Base-by-base conservation (phyloP, 2,329 filamentous ascomycete genomes). In the Myrmaecium sp. region DNA sequence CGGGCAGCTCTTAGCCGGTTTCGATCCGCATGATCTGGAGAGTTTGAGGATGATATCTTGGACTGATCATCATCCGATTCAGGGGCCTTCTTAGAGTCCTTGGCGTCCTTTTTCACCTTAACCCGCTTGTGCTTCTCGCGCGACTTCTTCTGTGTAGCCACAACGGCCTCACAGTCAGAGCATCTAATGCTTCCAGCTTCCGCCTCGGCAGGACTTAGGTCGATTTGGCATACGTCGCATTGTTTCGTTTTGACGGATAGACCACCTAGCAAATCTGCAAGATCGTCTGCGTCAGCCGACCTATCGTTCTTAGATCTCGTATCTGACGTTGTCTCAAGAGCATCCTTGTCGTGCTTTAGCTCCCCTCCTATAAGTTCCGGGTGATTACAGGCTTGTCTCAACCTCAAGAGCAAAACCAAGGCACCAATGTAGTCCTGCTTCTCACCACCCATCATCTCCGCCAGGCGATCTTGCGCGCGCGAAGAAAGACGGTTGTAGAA, bases 311-410 rank as follows among this genome's bases (percentile, higher is more conserved):
- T 29, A 19, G 42, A 57, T 14, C 49, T 49, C 11, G 43, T 40
- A 5, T 58, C 55, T 33, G 54, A 49, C 17, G 69, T 77, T 1
- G 72, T 75, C 1, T 72, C 65, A 29, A 93, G 56, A 3, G 81
- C 80, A 42, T 95, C 89, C 40, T 76, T 82, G 47, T 98, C 89
- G 36, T 80, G 80, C 29, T 75, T 75, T 30, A 94, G 62, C 43
- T 91, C 86, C 35, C 74, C 75, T 36, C 81, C 80, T 8, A 93
- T 76, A 23, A 98, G 62, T 37, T 82, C 75, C 0, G 84, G 83
- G 47, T 98, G 89, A 44, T 98, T 93, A 51, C 89, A 98, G 12
- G 83, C 80, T 50, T 98, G 89, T 32, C 89, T 69, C 33, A 98
- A 61, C 20, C 89, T 74, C 30, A 98, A 59, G n/a, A 98, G 67